Percentiles rank a stretch among this genome's conserved stretches.
phyloP scores from a whole-genome alignment of 495 filamentous ascomycete genomes.

The Rostrohypoxylon terebratum region DNA sequence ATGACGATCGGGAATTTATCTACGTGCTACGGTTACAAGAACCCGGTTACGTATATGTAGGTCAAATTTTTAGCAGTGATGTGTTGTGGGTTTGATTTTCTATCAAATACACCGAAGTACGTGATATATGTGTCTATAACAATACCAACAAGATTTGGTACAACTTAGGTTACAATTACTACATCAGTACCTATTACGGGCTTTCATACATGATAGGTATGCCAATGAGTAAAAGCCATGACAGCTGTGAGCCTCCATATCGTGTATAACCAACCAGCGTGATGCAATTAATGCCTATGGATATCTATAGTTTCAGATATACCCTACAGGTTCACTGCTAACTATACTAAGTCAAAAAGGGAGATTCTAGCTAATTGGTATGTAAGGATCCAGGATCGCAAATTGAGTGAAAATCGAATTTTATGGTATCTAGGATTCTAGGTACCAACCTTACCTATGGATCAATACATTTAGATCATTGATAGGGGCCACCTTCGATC shows the following conservation, averaged over 20 bases:
- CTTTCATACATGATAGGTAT: not conserved
- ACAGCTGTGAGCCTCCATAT: not conserved
- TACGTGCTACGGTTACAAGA: slow-evolving; percentile 33
- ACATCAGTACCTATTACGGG: not conserved
- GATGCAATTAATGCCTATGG: not conserved
- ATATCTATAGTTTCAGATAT: not conserved
- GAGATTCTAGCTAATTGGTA: slow-evolving; percentile 3
- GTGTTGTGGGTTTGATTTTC: slow-evolving; percentile 6
- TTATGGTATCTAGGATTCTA: not conserved
- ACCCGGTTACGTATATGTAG: slow-evolving; percentile 39
- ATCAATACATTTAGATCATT: not conserved
- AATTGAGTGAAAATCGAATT: not conserved
- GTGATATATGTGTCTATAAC: slow-evolving; percentile 14
- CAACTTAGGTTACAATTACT: not conserved
- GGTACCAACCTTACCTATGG: too few relatives aligned
- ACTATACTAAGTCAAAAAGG: slow-evolving; percentile 5
- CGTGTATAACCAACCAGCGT: not conserved
- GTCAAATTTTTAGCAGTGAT: slow-evolving; percentile 5
- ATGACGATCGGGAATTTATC: slow-evolving; percentile 40
- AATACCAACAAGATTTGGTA: not conserved
- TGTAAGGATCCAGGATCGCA: not conserved
- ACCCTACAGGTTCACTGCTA: not conserved
- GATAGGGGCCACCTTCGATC: not conserved
- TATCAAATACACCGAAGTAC: not conserved
- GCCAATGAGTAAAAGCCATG: not conserved